These are phyloP conservation scores for Tetrapyrgos nigripes DNA, from an alignment of 1,284 basidiomycete genomes.

Conservation along the genomic window DNA sequence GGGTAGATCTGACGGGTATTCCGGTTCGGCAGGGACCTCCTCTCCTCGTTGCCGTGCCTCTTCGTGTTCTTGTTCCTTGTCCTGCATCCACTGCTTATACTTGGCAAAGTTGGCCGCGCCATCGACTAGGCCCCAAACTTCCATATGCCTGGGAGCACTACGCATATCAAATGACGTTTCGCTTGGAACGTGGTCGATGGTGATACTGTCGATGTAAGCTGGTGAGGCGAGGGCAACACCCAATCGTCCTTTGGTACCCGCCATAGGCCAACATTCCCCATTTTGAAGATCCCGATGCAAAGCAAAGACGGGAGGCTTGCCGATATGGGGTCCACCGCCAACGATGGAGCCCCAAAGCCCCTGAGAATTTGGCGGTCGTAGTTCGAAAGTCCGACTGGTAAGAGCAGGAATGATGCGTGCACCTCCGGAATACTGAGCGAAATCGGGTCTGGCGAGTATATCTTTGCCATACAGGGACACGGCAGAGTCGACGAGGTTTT, in stretches of 20 bases:
- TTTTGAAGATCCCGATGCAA: constrained; percentile 83
- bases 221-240: constrained; percentile 81
- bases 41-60: constrained; percentile 45
- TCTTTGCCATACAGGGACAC: constrained; percentile 76
- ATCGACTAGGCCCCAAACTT: constrained; percentile 83
- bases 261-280: constrained; percentile 95
- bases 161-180: constrained; percentile 81
- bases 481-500: constrained; percentile 74
- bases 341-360: constrained; percentile 52
- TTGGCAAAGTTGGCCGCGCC: constrained; percentile 73
- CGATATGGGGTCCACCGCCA: constrained; percentile 69
- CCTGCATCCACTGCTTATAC: constrained; percentile 54
- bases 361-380: constrained; percentile 54
- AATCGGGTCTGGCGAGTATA: constrained; percentile 82
- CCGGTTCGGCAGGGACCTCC: constrained; percentile 37
- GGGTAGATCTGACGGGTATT: constrained; percentile 62
- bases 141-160: constrained; percentile 86
- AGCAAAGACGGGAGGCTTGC: constrained; percentile 83
- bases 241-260: constrained; percentile 78
- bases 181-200: constrained; percentile 86
- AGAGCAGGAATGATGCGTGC: constrained; percentile 82
- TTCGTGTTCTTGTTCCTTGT: constrained; percentile 42
- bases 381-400: constrained; percentile 80
- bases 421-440: constrained; percentile 85
- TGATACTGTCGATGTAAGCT: constrained; percentile 77